Evolutionary conservation across 257 asterid genomes (phyloP).

Genomic region (Solanum corneliomulleri): DNA sequence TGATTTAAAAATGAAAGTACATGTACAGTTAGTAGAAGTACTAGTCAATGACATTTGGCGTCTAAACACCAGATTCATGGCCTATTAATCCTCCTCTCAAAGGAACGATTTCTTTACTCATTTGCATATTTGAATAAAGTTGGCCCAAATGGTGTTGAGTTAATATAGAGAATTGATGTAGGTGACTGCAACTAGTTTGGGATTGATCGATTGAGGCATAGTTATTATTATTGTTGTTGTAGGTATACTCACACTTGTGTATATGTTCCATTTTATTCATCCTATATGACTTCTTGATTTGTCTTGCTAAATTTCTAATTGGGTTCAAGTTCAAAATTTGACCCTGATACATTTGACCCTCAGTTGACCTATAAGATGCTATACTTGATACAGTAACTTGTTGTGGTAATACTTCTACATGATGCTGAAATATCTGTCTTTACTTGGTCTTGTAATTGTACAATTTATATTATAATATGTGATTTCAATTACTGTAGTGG

Average conservation of each 20-base stretch:
- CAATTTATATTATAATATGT: constrained; percentile 6
- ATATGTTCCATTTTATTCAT: background rate
- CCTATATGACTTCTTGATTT: background rate
- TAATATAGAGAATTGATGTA: background rate
- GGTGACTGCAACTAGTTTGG: background rate
- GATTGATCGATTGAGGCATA: background rate
- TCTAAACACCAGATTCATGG: background rate
- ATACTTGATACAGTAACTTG: background rate
- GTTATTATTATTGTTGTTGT: background rate
- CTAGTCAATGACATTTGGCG: background rate
- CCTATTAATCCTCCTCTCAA: background rate
- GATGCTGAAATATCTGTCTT: background rate
- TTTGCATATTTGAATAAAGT: background rate
- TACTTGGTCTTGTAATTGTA: background rate
- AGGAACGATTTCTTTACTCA: background rate
- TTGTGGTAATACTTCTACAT: background rate
- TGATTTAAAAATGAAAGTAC: background rate
- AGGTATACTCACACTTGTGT: background rate
- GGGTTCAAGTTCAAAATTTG: background rate
- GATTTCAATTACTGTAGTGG: constrained; percentile 48
- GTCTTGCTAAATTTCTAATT: background rate
- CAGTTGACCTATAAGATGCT: background rate
- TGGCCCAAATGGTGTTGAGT: background rate
- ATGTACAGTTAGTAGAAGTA: background rate
- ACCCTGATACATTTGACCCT: background rate